Conservation (phyloP, 441 rosid species). For the Capsella rubella region DNA sequence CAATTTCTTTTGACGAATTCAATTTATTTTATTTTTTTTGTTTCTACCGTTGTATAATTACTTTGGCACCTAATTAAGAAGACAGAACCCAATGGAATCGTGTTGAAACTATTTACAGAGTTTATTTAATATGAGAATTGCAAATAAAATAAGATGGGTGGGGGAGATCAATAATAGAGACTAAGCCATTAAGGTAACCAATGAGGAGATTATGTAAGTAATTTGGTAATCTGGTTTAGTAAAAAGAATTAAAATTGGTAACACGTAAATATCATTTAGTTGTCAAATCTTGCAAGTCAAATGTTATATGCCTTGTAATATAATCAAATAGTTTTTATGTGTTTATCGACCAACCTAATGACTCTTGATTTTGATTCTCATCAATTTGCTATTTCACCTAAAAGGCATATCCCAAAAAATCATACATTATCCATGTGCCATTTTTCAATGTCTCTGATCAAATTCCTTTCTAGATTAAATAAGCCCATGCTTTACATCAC, state of each 20-base stretch:
- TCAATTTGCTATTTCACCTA: conserved; percentile 40
- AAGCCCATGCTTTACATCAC: conserved; percentile 3
- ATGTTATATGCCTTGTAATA: conserved; percentile 29
- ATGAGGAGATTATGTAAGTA: conserved; percentile 35
- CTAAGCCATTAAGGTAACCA: conserved; percentile 26
- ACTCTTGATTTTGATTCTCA: conserved; percentile 27
- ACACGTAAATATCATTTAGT: conserved; percentile 41
- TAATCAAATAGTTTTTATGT: conserved; percentile 32
- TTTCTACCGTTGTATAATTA: conserved; percentile 29
- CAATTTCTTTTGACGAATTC: conserved; percentile 29
- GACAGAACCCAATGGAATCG: conserved; percentile 8
- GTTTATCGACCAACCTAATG: conserved; percentile 38
- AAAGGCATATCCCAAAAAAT: conserved; percentile 2
- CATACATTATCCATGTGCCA: conserved; percentile 2
- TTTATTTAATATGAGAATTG: neutral
- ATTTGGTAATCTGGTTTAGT: conserved; percentile 22
- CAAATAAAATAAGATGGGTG: conserved; percentile 20
- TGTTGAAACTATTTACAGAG: too few relatives aligned
- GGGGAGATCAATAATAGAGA: conserved; percentile 37
- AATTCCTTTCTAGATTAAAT: neutral
- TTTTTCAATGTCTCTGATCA: conserved; percentile 13
- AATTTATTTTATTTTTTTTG: neutral
- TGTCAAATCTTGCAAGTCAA: conserved; percentile 42
- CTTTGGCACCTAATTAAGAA: neutral
- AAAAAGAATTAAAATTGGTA: conserved; percentile 21